These are phyloP conservation scores for Alnus glutinosa DNA, from an alignment of 306 rosid genomes.

Conservation along the genomic window DNA sequence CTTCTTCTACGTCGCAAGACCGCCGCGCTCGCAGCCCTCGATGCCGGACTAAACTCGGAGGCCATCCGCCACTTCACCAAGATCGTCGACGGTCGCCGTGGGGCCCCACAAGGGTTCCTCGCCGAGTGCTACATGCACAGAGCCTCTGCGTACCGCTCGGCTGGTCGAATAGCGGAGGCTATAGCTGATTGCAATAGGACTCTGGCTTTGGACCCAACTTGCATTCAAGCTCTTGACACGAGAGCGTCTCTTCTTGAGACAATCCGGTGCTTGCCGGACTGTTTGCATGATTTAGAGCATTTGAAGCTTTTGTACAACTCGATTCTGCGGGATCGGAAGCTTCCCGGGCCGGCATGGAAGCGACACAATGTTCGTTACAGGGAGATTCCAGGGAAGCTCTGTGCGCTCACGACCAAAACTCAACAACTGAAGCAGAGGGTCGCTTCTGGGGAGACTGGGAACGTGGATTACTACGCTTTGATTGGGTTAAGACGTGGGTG, in stretches of 20 bases:
- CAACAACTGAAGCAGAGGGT: constrained; percentile 70
- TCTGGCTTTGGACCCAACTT: constrained; percentile 67
- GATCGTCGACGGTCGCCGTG: constrained; percentile 89
- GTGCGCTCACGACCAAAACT: constrained; percentile 57
- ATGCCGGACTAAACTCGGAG: constrained; percentile 79
- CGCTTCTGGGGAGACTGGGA: constrained; percentile 64
- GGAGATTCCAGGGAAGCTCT: constrained; percentile 86
- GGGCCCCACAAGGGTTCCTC: constrained; percentile 84
- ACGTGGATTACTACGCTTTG: constrained; percentile 76
- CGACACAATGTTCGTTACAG: constrained; percentile 73
- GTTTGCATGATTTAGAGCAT: constrained; percentile 89
- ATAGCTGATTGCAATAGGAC: constrained; percentile 94
- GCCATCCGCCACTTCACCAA: constrained; percentile 92
- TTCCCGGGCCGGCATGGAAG: constrained; percentile 91
- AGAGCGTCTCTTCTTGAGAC: constrained; percentile 78
- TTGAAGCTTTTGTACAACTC: constrained; percentile 83
- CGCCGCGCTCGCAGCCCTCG: constrained; percentile 85
- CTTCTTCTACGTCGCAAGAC: constrained; percentile 79
- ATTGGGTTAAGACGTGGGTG: constrained; percentile 87
- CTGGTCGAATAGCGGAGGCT: constrained; percentile 80
- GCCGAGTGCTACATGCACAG: constrained; percentile 89
- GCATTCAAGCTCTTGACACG: constrained; percentile 83
- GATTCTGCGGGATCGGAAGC: constrained; percentile 76
- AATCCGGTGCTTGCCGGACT: constrained; percentile 80
- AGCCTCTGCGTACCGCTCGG: constrained; percentile 63